These are phyloP conservation scores for Brasenia schreberi DNA, from an alignment of 164 flowering plant species.

Conservation along the genomic window DNA sequence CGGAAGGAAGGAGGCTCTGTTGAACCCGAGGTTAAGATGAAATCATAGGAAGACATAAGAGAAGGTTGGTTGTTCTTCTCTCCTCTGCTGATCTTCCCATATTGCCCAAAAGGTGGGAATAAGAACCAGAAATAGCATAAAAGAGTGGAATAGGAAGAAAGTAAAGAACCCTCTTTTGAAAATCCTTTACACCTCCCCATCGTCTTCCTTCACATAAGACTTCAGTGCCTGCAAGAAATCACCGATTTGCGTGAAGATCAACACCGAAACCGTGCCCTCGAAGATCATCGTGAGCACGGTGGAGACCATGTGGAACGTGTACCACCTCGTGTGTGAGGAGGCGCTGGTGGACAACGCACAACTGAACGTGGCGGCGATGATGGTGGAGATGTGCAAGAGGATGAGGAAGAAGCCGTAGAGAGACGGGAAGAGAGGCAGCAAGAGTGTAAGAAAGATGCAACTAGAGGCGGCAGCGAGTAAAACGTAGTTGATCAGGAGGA, in stretches of 20 bases:
- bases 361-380: constrained; percentile 37
- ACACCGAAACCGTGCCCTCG: constrained; percentile 60
- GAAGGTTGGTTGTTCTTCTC: too few relatives aligned
- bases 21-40: too few relatives aligned
- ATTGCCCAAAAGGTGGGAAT: neutral
- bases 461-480: constrained; percentile 73
- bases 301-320: constrained; percentile 43
- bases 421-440: constrained; percentile 69
- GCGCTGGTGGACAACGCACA: constrained; percentile 27
- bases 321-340: constrained; percentile 29
- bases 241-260: constrained; percentile 40
- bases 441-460: constrained; percentile 75
- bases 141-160: neutral
- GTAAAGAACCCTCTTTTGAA: neutral
- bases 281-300: constrained; percentile 68
- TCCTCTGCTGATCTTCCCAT: neutral
- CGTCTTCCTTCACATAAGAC: constrained; percentile 60
- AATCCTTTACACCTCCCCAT: constrained; percentile 12
- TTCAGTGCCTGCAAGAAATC: constrained; percentile 41
- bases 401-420: constrained; percentile 49
- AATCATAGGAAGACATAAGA: too few relatives aligned
- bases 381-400: constrained; percentile 61
- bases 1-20: too few relatives aligned
- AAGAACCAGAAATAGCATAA: neutral
- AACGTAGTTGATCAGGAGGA: constrained; percentile 64